Base-by-base conservation (phyloP, 2,329 filamentous ascomycete genomes). In the Botrytis deweyae region DNA sequence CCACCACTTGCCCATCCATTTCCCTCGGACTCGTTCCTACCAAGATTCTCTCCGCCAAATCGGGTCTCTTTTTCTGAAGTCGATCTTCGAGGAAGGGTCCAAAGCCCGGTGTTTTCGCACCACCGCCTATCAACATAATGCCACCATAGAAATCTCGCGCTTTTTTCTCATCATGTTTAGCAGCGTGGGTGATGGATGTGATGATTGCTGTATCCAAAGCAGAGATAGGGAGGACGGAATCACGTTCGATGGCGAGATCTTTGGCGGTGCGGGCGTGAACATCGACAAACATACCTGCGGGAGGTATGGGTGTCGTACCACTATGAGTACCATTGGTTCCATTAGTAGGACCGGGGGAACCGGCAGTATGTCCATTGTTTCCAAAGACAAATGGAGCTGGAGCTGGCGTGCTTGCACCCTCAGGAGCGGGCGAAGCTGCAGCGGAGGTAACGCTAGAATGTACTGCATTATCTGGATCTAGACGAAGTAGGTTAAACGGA, bases 1-100 rank as follows among this genome's bases (percentile, higher is more conserved):
- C 91, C 71, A 98, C 92, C n/a, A 98, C 95, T 83, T 98, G 94
- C 75, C 96, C 94, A 83, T 99, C 96, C 85, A 99, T 92, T 79
- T 99, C 96, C 79, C 95, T 87, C 0, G 96, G 96, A 87, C 87
- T 96, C 75, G 87, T 85, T 75, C 88, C 90, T 70, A 91, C 89
- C 38, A 90, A 83, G 75, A 91, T 89, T 74, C 86, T 85, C 46
- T 91, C 90, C 33, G 83, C 83, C 63, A 91, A 82, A 76, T 91
- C 89, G 6, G 88, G 88, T 62, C 88, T 83, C 68, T 91, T 86
- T 75, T 88, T 87, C 79, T 93, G 91, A 69, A 98, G 87, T 78
- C 90, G 89, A 80, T 95, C 92, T 83, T 99, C 96, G 3, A 99
- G 87, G 76, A 93, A 93, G 3, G 91, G 88, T 36, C 93, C 91